Conservation (phyloP, 495 filamentous ascomycete genomes). For the Annulohypoxylon bovei region DNA sequence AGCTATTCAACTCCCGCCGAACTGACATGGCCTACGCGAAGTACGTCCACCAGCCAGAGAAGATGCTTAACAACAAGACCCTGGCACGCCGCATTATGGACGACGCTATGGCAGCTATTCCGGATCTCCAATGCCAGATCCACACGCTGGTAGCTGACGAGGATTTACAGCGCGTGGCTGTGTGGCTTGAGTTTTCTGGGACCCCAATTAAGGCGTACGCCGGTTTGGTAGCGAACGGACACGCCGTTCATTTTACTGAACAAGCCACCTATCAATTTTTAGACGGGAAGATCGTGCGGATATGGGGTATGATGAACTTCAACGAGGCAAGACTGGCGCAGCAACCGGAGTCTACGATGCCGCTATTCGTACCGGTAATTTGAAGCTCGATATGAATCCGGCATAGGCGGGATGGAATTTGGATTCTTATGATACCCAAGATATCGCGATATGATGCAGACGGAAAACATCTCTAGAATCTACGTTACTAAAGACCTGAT, state of each 20-base stretch:
- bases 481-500: not conserved
- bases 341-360: not conserved
- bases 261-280: conserved; percentile 39
- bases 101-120: conserved; percentile 30
- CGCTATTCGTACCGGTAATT: conserved; percentile 8
- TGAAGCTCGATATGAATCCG: not conserved
- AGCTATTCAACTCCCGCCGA: conserved; percentile 26
- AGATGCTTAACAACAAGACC: conserved; percentile 24
- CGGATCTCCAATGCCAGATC: conserved; percentile 32
- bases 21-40: conserved; percentile 24
- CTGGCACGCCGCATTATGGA: conserved; percentile 29
- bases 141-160: conserved; percentile 33
- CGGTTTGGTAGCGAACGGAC: conserved; percentile 23
- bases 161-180: conserved; percentile 29
- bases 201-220: conserved; percentile 30
- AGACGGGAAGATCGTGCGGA: conserved; percentile 34
- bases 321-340: conserved; percentile 31
- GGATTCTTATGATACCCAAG: conserved; percentile 1
- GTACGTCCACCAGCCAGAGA: conserved; percentile 27
- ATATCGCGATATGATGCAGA: not conserved
- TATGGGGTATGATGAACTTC: conserved; percentile 38
- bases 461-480: not conserved
- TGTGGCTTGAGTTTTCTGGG: conserved; percentile 37
- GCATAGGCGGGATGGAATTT: not conserved
- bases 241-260: conserved; percentile 27